Conservation (phyloP, 2,329 filamentous ascomycete genomes). For the Colletotrichum tropicale region DNA sequence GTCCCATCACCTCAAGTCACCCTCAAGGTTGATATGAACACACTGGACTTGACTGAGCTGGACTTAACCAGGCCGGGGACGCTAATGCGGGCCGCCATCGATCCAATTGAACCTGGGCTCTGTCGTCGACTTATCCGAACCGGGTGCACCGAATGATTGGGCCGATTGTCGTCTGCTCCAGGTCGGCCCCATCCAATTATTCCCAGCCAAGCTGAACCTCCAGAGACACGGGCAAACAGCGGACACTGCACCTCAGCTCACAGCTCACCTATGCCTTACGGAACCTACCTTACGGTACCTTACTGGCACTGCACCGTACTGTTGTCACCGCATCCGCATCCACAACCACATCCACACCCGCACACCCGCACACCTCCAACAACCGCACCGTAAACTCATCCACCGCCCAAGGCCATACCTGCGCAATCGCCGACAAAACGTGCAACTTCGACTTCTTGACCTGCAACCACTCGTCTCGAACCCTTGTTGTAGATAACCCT, state of each 20-base stretch:
- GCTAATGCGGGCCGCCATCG: slow-evolving; percentile 4
- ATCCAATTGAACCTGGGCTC: slow-evolving; percentile 2
- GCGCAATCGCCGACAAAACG: neutral
- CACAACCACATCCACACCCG: neutral
- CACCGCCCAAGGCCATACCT: neutral
- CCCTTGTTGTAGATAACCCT: neutral
- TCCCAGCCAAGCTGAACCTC: neutral
- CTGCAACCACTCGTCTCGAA: neutral
- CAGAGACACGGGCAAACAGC: neutral
- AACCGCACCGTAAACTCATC: neutral
- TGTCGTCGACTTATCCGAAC: slow-evolving; percentile 2
- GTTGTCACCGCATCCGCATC: slow-evolving; percentile 6
- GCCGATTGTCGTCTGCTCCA: slow-evolving; percentile 1
- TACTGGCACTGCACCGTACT: neutral
- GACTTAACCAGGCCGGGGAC: neutral
- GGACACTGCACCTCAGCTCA: neutral
- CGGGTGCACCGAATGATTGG: slow-evolving; percentile 10
- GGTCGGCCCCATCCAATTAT: slow-evolving; percentile 4
- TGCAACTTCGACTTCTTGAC: neutral
- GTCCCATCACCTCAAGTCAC: neutral
- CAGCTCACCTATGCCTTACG: neutral
- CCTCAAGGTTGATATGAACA: neutral
- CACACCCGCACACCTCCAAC: neutral
- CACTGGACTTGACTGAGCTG: neutral
- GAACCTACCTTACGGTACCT: neutral